Evolutionary conservation across 1,284 basidiomycete genomes (phyloP).

Genomic region (Moesziomyces globuligerus): DNA sequence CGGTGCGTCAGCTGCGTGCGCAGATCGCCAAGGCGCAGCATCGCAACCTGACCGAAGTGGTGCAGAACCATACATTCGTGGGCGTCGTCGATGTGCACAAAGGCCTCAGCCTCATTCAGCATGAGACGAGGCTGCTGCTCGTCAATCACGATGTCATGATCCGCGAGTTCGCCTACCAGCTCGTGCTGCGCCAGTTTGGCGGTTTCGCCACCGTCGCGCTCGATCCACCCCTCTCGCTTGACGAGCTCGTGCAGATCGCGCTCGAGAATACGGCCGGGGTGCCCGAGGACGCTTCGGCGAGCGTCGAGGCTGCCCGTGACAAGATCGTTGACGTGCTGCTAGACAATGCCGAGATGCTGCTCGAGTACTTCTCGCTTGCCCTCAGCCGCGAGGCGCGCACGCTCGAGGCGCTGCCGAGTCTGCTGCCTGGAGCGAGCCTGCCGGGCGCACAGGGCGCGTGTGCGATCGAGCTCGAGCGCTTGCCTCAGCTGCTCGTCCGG

Average conservation of each 20-base stretch:
- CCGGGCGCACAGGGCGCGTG: slow-evolving; percentile 66
- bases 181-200: slow-evolving; percentile 91
- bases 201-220: slow-evolving; percentile 79
- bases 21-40: slow-evolving; percentile 75
- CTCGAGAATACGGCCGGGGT: slow-evolving; percentile 75
- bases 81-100: slow-evolving; percentile 84
- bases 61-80: slow-evolving; percentile 89
- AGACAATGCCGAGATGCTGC: slow-evolving; percentile 81
- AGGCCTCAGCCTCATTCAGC: slow-evolving; percentile 84
- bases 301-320: slow-evolving; percentile 63
- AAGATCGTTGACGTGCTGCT: slow-evolving; percentile 65
- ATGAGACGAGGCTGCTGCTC: slow-evolving; percentile 86
- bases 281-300: slow-evolving; percentile 64
- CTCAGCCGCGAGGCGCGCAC: slow-evolving; percentile 72
- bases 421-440: slow-evolving; percentile 84
- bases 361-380: slow-evolving; percentile 86
- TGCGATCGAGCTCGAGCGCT: slow-evolving; percentile 77
- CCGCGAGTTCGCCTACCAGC: slow-evolving; percentile 94
- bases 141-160: slow-evolving; percentile 76
- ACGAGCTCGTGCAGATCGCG: slow-evolving; percentile 79
- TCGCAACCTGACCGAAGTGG: slow-evolving; percentile 81
- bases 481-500: slow-evolving; percentile 58
- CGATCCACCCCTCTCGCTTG: slow-evolving; percentile 81
- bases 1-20: slow-evolving; percentile 78
- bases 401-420: slow-evolving; percentile 80